Evolutionary conservation across 208 protist genomes (phyloP).

Genomic region (Leishmania tarentolae): DNA sequence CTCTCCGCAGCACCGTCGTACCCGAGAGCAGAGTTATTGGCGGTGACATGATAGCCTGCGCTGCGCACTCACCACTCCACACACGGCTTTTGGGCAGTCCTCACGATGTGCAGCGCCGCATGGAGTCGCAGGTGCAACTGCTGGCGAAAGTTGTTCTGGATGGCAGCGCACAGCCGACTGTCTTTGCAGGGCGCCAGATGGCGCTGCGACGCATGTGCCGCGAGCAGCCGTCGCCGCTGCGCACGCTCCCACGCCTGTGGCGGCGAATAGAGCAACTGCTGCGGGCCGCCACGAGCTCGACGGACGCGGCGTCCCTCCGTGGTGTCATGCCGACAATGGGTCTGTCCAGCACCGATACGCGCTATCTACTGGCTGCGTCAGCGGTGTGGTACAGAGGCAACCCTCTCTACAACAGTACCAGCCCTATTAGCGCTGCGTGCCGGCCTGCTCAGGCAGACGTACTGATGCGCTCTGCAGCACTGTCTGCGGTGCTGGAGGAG

Average conservation of each 20-base stretch:
- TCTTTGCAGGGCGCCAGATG: neutral
- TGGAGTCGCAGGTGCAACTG: slow-evolving; percentile 32
- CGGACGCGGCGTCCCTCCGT: slow-evolving; percentile 36
- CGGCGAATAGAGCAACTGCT: slow-evolving; percentile 39
- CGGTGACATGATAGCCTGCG: neutral
- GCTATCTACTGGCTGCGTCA: slow-evolving; percentile 17
- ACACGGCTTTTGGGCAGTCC: slow-evolving; percentile 38
- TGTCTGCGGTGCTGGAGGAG: slow-evolving; percentile 38
- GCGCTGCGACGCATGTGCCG: slow-evolving; percentile 36
- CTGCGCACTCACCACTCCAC: slow-evolving; percentile 49
- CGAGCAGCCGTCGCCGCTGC: slow-evolving; percentile 33
- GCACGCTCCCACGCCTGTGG: slow-evolving; percentile 23
- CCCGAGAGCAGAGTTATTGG: neutral
- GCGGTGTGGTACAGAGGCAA: slow-evolving; percentile 39
- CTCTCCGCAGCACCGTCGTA: slow-evolving; percentile 40
- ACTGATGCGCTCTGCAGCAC: slow-evolving; percentile 49
- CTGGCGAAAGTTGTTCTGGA: slow-evolving; percentile 9
- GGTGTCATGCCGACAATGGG: slow-evolving; percentile 40
- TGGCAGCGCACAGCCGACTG: slow-evolving; percentile 1
- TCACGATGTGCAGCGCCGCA: slow-evolving; percentile 32
- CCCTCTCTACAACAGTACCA: slow-evolving; percentile 33
- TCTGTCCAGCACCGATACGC: slow-evolving; percentile 12
- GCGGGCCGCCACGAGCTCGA: slow-evolving; percentile 35
- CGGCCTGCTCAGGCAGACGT: slow-evolving; percentile 15
- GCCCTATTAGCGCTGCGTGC: neutral